Conservation (phyloP, 1,284 basidiomycete genomes). For the Trichosporon sp. region DNA sequence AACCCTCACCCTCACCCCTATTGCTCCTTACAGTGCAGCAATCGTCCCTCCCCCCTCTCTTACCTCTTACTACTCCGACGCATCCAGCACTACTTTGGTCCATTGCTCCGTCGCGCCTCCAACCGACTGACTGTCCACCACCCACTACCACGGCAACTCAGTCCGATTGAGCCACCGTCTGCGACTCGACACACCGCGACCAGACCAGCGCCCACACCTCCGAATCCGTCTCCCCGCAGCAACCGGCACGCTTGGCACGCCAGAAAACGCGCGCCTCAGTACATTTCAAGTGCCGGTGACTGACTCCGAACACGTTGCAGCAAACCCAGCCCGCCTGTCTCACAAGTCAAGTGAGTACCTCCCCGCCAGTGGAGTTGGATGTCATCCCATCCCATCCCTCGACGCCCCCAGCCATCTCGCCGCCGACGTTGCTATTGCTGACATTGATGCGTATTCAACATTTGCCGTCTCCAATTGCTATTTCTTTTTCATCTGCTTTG, state of each 20-base stretch:
- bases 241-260: slow-evolving; percentile 2
- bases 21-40: background rate
- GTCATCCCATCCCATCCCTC: no score
- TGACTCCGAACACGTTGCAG: slow-evolving; percentile 2
- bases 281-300: slow-evolving; percentile 4
- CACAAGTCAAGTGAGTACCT: background rate
- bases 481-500: background rate
- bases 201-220: background rate
- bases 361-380: background rate
- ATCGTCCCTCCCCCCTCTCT: background rate
- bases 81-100: background rate
- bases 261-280: slow-evolving; percentile 2
- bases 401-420: background rate
- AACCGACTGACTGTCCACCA: background rate
- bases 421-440: background rate
- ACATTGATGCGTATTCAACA: background rate
- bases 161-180: background rate
- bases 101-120: background rate
- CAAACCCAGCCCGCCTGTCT: background rate
- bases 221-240: background rate
- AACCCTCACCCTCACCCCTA: background rate
- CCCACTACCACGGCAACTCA: background rate
- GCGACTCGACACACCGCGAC: background rate
- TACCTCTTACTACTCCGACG: background rate
- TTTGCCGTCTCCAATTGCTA: background rate